Evolutionary conservation across 2,329 filamentous ascomycete species (phyloP).

Genomic region (Ceratocystis cacaofunesta): DNA sequence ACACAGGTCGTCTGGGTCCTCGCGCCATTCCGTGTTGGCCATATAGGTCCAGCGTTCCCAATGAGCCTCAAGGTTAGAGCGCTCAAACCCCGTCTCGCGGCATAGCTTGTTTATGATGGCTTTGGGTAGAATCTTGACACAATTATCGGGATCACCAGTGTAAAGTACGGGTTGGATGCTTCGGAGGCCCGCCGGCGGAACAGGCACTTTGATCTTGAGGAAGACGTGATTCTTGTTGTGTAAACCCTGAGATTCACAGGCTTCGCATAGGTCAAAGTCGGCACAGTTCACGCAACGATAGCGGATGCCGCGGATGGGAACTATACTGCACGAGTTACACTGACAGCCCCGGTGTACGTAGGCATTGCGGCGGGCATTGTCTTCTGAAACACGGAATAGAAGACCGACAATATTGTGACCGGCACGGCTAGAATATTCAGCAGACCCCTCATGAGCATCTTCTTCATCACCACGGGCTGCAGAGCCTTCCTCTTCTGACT

Average conservation of each 20-base stretch:
- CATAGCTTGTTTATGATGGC: slow-evolving; percentile 53
- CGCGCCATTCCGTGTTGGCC: slow-evolving; percentile 68
- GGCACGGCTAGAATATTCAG: slow-evolving; percentile 33
- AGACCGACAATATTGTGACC: slow-evolving; percentile 74
- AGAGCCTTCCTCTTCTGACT: not conserved
- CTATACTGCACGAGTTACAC: slow-evolving; percentile 76
- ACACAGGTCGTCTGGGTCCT: slow-evolving; percentile 62
- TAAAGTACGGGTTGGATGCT: slow-evolving; percentile 77
- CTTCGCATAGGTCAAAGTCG: slow-evolving; percentile 90
- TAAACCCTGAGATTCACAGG: slow-evolving; percentile 64
- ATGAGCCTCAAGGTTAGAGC: slow-evolving; percentile 76
- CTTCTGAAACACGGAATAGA: slow-evolving; percentile 83
- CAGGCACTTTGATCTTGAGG: slow-evolving; percentile 86
- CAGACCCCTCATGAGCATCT: slow-evolving; percentile 28
- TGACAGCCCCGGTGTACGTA: slow-evolving; percentile 86
- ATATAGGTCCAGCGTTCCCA: slow-evolving; percentile 97
- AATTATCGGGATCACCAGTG: slow-evolving; percentile 65
- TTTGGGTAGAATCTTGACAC: slow-evolving; percentile 51
- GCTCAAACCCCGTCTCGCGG: slow-evolving; percentile 62
- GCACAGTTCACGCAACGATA: slow-evolving; percentile 93
- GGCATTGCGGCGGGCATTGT: slow-evolving; percentile 73
- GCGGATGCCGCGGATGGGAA: slow-evolving; percentile 79
- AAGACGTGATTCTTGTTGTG: slow-evolving; percentile 90
- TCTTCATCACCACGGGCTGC: slow-evolving; percentile 25
- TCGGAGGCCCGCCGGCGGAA: slow-evolving; percentile 66